Conservation (phyloP, 345 rosid genomes). For the Gossypioides kirkii region DNA sequence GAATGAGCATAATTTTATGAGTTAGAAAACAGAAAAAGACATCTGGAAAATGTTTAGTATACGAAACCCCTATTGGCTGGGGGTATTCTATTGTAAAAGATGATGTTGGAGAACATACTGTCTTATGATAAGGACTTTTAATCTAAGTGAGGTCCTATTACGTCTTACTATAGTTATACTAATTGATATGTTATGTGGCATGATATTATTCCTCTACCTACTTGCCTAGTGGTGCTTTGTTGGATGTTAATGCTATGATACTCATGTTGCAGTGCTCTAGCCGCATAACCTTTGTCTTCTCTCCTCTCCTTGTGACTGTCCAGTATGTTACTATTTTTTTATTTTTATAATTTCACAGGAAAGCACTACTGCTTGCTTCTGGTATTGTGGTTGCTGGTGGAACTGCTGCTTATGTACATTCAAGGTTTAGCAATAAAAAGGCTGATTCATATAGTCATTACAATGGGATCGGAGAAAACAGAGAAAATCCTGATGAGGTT, state of each 20-base stretch:
- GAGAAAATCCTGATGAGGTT: conserved; percentile 31
- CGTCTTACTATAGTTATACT: background rate
- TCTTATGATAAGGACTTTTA: background rate
- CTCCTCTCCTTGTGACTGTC: background rate
- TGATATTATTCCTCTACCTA: background rate
- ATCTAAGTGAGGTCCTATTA: background rate
- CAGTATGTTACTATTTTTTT: background rate
- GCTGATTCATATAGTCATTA: conserved; percentile 33
- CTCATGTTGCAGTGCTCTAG: background rate
- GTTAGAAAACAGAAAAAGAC: background rate
- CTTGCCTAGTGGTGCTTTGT: background rate
- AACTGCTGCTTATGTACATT: conserved; percentile 67
- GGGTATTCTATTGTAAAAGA: background rate
- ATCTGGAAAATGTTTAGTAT: background rate
- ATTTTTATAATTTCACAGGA: conserved; percentile 41
- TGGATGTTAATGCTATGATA: background rate
- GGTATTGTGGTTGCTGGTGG: conserved; percentile 86
- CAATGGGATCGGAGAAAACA: conserved; percentile 49
- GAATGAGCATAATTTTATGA: background rate
- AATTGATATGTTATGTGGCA: background rate
- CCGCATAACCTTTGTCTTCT: background rate
- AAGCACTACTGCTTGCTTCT: conserved; percentile 69
- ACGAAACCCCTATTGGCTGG: background rate
- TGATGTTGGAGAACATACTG: conserved; percentile 6
- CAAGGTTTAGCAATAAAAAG: conserved; percentile 38